Conservation (phyloP, 73 alveolate genomes). For the Symbiodinium natans region DNA sequence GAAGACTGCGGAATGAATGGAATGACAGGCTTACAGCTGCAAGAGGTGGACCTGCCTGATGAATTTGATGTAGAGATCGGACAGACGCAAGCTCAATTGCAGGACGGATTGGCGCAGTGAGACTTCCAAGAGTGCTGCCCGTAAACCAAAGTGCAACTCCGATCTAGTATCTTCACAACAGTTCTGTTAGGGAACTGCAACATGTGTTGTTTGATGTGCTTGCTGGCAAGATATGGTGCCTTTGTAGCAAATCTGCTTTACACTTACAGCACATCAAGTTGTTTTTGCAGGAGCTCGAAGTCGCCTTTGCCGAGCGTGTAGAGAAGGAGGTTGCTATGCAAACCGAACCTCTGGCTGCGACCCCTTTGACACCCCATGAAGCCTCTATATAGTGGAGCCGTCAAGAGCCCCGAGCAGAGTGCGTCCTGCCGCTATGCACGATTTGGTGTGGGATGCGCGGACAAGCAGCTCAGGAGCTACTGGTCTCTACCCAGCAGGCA, state of each 20-base stretch:
- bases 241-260: too few relatives aligned
- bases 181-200: too few relatives aligned
- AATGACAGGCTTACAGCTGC: conserved; percentile 54
- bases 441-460: background rate
- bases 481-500: conserved; percentile 73
- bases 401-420: background rate
- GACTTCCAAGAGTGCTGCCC: too few relatives aligned
- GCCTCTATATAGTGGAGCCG: too few relatives aligned
- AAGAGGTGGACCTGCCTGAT: conserved; percentile 77
- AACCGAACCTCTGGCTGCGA: conserved; percentile 17
- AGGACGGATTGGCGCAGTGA: too few relatives aligned
- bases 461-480: conserved; percentile 39
- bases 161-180: too few relatives aligned
- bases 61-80: conserved; percentile 80
- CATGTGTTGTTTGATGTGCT: too few relatives aligned
- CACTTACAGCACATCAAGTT: background rate
- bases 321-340: conserved; percentile 82
- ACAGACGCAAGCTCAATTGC: conserved; percentile 78
- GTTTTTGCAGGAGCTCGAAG: conserved; percentile 48
- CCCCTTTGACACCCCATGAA: too few relatives aligned
- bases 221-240: too few relatives aligned
- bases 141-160: too few relatives aligned
- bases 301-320: conserved; percentile 73
- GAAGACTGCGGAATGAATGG: background rate
- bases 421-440: background rate